These are phyloP conservation scores for Acanthamoeba healyi DNA, from an alignment of 208 protist species.

Conservation along the genomic window DNA sequence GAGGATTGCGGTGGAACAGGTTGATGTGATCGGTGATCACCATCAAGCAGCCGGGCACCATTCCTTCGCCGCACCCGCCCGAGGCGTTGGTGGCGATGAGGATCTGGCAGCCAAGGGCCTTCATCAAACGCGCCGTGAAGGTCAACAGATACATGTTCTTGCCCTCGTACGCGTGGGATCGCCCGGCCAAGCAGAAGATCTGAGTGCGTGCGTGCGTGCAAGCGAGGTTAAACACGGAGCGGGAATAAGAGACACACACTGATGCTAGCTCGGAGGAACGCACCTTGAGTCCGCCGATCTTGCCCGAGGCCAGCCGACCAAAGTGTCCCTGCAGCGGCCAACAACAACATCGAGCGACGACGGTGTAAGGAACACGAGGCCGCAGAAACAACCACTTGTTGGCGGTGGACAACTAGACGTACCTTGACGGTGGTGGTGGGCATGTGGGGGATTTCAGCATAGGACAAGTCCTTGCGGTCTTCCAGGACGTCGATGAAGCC, in stretches of 20 bases:
- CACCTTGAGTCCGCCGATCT: conserved; percentile 48
- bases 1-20: conserved; percentile 58
- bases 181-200: conserved; percentile 69
- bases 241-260: background rate
- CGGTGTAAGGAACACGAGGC: background rate
- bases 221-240: background rate
- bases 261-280: background rate
- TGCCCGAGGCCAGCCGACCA: conserved; percentile 62
- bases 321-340: conserved; percentile 42
- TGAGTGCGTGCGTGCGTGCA: background rate
- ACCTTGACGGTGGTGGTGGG: conserved; percentile 75
- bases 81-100: conserved; percentile 79
- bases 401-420: too few relatives aligned
- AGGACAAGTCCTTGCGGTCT: conserved; percentile 56
- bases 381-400: background rate
- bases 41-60: conserved; percentile 75
- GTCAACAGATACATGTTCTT: conserved; percentile 74
- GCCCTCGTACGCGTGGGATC: conserved; percentile 75
- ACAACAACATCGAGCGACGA: background rate
- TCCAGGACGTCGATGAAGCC: conserved; percentile 66
- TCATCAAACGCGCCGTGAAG: conserved; percentile 71
- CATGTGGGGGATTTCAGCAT: conserved; percentile 78
- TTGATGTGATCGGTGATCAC: conserved; percentile 79
- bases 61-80: conserved; percentile 69
- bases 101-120: conserved; percentile 52